Conservation (phyloP, 371 early-diverging fungal species). For the Conidiobolus incongruus region DNA sequence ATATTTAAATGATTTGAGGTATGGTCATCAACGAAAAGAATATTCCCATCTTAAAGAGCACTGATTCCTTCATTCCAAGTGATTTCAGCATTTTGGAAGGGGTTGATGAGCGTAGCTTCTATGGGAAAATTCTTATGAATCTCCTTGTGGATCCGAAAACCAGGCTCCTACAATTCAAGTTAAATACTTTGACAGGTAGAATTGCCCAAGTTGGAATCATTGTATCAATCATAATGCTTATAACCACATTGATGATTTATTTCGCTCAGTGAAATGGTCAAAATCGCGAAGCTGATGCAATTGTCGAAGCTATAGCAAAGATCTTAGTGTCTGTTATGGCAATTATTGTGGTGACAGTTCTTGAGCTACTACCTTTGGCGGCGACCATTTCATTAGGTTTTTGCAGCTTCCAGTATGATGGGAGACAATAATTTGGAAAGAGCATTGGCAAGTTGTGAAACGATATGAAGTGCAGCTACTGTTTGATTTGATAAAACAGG, state of each 20-base stretch:
- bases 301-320: too few relatives aligned
- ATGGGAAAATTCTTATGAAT: constrained; percentile 59
- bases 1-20: not conserved
- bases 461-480: constrained; percentile 82
- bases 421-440: constrained; percentile 59
- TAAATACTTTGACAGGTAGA: constrained; percentile 31
- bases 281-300: too few relatives aligned
- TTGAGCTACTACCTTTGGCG: constrained; percentile 54
- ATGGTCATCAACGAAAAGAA: not conserved
- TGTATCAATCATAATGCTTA: constrained; percentile 34
- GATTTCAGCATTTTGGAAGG: constrained; percentile 60
- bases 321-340: too few relatives aligned
- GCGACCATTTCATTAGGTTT: constrained; percentile 55
- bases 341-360: constrained; percentile 52
- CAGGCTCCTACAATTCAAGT: constrained; percentile 44
- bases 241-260: constrained; percentile 33
- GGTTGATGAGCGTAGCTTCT: constrained; percentile 40
- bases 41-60: constrained; percentile 7
- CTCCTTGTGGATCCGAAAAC: constrained; percentile 14
- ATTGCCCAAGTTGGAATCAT: constrained; percentile 48
- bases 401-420: constrained; percentile 29
- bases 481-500: constrained; percentile 85
- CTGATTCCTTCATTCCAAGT: constrained; percentile 43
- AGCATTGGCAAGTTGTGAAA: constrained; percentile 72
- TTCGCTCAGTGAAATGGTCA: constrained; percentile 9